Percentiles rank a stretch among this genome's conserved stretches.
These are phyloP conservation scores for Epichloe sylvatica DNA, from an alignment of 2,329 filamentous ascomycete species.

Conservation along the genomic window DNA sequence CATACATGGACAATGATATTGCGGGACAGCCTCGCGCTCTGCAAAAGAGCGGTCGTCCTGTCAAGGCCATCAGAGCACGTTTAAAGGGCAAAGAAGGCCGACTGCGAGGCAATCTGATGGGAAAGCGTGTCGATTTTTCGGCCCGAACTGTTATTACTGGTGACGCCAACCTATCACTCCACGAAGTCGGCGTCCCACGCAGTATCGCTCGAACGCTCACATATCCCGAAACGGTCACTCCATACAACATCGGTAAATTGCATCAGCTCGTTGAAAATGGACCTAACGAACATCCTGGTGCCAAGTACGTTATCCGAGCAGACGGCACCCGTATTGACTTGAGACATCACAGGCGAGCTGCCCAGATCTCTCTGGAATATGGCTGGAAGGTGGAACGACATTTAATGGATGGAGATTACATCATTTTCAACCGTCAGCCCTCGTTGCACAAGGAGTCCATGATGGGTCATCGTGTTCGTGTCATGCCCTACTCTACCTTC, in stretches of 20 bases:
- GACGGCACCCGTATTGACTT: slow-evolving; percentile 92
- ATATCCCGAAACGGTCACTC: slow-evolving; percentile 93
- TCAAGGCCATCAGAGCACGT: slow-evolving; percentile 92
- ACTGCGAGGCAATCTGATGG: slow-evolving; percentile 97
- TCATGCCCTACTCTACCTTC: slow-evolving; percentile 99
- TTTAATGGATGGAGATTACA: slow-evolving; percentile 88
- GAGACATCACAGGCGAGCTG: slow-evolving; percentile 78
- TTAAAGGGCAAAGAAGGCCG: slow-evolving; percentile 98
- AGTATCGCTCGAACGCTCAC: slow-evolving; percentile 88
- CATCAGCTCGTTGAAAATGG: slow-evolving; percentile 84
- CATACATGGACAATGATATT: slow-evolving; percentile 99
- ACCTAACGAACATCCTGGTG: slow-evolving; percentile 87
- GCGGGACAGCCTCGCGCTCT: slow-evolving; percentile 86
- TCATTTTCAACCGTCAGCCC: slow-evolving; percentile 99
- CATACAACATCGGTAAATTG: slow-evolving; percentile 91
- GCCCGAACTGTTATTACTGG: slow-evolving; percentile 99
- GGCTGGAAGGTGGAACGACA: slow-evolving; percentile 99
- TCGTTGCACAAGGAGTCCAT: slow-evolving; percentile 99
- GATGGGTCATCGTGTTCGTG: slow-evolving; percentile 96
- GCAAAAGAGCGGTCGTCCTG: slow-evolving; percentile 90
- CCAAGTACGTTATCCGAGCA: slow-evolving; percentile 88
- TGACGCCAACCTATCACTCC: slow-evolving; percentile 88
- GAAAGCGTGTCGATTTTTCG: slow-evolving; percentile 98
- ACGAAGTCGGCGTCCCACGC: slow-evolving; percentile 91
- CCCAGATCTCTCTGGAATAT: slow-evolving; percentile 77